Evolutionary conservation across 768 basidiomycete species (phyloP).

Genomic region (Lentinula guzmanii): DNA sequence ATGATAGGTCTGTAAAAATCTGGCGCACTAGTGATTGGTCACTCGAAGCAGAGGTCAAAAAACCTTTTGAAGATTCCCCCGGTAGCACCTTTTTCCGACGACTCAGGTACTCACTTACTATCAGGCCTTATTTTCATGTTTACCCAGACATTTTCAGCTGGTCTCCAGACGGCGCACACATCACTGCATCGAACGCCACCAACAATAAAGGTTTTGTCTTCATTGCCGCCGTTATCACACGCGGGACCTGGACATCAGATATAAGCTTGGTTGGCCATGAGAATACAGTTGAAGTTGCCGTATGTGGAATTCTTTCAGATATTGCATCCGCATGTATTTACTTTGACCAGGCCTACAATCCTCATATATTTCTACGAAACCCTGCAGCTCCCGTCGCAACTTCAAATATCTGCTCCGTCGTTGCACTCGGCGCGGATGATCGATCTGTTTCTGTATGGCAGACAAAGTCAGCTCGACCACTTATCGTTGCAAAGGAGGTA

Average conservation of each 20-base stretch:
- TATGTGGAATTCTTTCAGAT: conserved; percentile 28
- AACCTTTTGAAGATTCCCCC: conserved; percentile 92
- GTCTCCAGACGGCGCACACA: conserved; percentile 99
- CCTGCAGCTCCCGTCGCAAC: conserved; percentile 61
- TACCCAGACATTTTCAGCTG: conserved; percentile 49
- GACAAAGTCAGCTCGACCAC: conserved; percentile 83
- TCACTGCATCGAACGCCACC: conserved; percentile 95
- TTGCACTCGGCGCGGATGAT: conserved; percentile 92
- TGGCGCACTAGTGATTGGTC: conserved; percentile 95
- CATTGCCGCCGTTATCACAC: conserved; percentile 91
- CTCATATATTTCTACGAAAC: conserved; percentile 86
- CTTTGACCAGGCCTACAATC: conserved; percentile 73
- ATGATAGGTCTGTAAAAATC: conserved; percentile 94
- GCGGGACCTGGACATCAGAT: conserved; percentile 85
- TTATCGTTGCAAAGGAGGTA: conserved; percentile 90
- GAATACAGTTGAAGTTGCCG: conserved; percentile 94
- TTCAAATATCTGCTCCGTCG: conserved; percentile 84
- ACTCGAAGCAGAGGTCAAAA: conserved; percentile 75
- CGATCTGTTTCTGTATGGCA: conserved; percentile 95
- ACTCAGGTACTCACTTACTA: conserved; percentile 51
- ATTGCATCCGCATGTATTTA: background rate
- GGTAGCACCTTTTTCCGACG: conserved; percentile 92
- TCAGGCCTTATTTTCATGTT: background rate
- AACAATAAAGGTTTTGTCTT: conserved; percentile 96
- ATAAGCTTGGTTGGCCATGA: conserved; percentile 96